A percentile compares a stretch with the other conserved stretches of the same genome.
Conservation (phyloP, 345 rosid genomes). For the Linum lewisii region DNA sequence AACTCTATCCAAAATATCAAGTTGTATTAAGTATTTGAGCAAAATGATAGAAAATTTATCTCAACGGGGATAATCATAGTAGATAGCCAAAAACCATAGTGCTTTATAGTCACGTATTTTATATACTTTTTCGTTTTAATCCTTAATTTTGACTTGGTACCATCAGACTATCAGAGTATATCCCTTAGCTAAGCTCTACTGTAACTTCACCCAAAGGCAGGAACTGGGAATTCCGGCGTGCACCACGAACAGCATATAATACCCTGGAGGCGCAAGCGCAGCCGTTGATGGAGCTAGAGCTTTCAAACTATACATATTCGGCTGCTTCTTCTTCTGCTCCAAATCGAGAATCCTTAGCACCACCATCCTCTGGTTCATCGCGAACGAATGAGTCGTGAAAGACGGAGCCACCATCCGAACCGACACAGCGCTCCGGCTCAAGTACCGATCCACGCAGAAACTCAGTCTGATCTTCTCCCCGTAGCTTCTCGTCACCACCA, state of each 20-base stretch:
- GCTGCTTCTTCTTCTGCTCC: neutral
- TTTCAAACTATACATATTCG: constrained; percentile 11
- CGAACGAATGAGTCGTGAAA: constrained; percentile 61
- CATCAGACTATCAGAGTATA: neutral
- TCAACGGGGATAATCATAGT: too few species aligned
- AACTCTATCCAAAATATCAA: too few species aligned
- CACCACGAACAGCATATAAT: constrained; percentile 61
- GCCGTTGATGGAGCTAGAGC: constrained; percentile 41
- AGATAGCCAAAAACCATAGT: too few species aligned
- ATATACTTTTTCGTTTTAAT: too few species aligned
- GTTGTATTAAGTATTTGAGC: too few species aligned
- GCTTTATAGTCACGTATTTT: too few species aligned
- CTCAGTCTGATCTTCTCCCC: constrained; percentile 21
- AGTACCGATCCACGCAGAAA: constrained; percentile 25
- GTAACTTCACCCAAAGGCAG: constrained; percentile 58
- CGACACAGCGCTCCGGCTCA: constrained; percentile 23
- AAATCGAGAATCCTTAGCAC: constrained; percentile 28
- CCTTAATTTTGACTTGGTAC: too few species aligned
- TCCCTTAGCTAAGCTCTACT: neutral
- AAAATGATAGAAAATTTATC: too few species aligned
- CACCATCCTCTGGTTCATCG: constrained; percentile 85
- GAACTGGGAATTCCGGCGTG: constrained; percentile 59
- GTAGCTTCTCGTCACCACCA: constrained; percentile 14
- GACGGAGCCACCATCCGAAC: constrained; percentile 58
- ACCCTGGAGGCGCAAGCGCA: constrained; percentile 66